Percentiles rank a stretch among this genome's conserved stretches.
Evolutionary conservation across 345 rosid genomes (phyloP).

Genomic region (Populus tremula): DNA sequence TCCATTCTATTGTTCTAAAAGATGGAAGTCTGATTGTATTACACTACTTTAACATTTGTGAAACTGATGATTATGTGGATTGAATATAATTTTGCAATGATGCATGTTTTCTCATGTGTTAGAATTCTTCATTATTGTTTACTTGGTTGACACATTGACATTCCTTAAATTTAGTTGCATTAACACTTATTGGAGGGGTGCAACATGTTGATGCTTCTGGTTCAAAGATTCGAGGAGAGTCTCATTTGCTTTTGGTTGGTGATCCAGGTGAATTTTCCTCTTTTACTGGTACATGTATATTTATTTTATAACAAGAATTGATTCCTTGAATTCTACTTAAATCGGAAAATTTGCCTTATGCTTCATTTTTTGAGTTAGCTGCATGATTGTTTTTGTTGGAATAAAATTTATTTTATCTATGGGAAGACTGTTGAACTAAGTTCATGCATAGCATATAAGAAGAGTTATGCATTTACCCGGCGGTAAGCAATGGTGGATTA

Average conservation of each 20-base stretch:
- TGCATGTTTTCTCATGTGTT: not conserved
- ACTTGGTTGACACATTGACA: not conserved
- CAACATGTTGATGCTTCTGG: conserved; percentile 96
- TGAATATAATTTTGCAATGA: not conserved
- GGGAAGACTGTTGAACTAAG: not conserved
- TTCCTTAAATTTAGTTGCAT: conserved; percentile 55
- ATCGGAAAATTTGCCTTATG: not conserved
- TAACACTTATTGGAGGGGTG: conserved; percentile 92
- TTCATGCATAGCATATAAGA: not conserved
- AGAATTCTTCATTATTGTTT: not conserved
- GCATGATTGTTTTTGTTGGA: not conserved
- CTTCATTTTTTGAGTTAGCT: not conserved
- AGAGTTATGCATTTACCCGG: not conserved
- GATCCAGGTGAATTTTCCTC: conserved; percentile 66
- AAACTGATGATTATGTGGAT: not conserved
- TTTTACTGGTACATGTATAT: not conserved
- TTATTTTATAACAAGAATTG: not conserved
- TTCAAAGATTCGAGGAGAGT: conserved; percentile 91
- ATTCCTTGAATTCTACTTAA: not conserved
- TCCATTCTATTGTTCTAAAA: not conserved
- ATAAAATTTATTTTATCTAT: not conserved
- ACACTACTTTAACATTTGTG: not conserved
- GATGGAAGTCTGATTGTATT: not conserved
- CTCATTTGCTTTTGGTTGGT: conserved; percentile 95
- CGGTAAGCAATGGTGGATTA: not conserved